Percentiles rank a stretch among this genome's conserved stretches.
Conservation (phyloP, 129 eudicot species). For the Centrapalus pauciflorus region DNA sequence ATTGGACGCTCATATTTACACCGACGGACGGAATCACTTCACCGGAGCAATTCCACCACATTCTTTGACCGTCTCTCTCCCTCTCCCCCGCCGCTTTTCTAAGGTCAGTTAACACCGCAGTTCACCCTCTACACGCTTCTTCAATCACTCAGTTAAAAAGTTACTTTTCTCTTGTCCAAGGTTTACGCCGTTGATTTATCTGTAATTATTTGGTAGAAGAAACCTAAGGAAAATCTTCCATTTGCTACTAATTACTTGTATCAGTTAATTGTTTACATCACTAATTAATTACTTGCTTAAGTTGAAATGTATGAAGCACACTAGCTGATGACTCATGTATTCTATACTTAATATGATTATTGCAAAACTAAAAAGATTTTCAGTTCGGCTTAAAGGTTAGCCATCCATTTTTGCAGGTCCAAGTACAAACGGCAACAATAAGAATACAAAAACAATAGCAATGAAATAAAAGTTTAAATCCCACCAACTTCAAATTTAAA, state of each 20-base stretch:
- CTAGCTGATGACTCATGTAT: neutral
- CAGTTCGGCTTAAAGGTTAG: neutral
- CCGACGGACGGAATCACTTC: constrained; percentile 17
- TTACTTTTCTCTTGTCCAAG: neutral
- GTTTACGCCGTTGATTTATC: neutral
- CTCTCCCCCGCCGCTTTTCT: neutral
- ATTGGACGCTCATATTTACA: constrained; percentile 14
- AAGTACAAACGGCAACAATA: neutral
- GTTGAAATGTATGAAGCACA: neutral
- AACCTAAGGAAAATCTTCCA: neutral
- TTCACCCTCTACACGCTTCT: neutral
- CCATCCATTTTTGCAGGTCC: neutral
- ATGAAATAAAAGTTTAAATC: no score
- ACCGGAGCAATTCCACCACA: constrained; percentile 13
- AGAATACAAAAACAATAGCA: no score
- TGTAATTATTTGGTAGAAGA: neutral
- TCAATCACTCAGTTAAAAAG: neutral
- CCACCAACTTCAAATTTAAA: no score
- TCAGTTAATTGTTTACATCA: no score
- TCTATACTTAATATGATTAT: neutral
- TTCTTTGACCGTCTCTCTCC: constrained; percentile 15
- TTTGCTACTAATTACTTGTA: no score
- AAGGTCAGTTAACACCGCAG: constrained; percentile 18
- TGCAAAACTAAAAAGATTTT: neutral
- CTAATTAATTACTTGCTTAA: neutral